A percentile compares a stretch with the other conserved stretches of the same genome.
Conservation (phyloP, 257 asterid species). For the Gardenia jasminoides region DNA sequence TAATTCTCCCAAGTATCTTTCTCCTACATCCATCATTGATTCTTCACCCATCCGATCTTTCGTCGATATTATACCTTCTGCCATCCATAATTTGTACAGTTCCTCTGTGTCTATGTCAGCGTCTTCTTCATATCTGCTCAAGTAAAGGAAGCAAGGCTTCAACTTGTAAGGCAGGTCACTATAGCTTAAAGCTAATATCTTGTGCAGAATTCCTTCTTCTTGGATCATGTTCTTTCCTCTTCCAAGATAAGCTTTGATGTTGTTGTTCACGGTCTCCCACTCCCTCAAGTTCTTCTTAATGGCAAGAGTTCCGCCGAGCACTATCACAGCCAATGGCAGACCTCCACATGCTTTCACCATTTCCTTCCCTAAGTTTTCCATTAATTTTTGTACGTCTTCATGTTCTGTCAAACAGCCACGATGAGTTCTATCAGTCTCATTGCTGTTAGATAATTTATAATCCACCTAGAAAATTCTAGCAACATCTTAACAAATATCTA, state of each 20-base stretch:
- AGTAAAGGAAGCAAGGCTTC: constrained; percentile 15
- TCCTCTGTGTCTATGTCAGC: background rate
- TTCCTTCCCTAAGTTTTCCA: background rate
- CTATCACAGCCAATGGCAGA: constrained; percentile 15
- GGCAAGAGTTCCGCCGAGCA: constrained; percentile 13
- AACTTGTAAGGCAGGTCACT: constrained; percentile 14
- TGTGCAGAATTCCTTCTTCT: background rate
- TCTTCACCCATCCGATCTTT: background rate
- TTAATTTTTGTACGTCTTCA: background rate
- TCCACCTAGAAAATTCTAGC: no score
- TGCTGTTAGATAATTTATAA: no score
- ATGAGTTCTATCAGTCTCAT: no score
- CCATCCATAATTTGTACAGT: constrained; percentile 15
- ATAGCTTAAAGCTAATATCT: constrained; percentile 11
- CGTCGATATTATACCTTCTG: constrained; percentile 4
- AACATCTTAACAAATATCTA: no score
- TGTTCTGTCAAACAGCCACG: background rate
- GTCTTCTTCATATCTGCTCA: constrained; percentile 12
- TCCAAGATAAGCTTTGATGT: background rate
- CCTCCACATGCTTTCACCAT: constrained; percentile 8
- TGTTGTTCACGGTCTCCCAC: constrained; percentile 2
- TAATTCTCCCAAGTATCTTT: constrained; percentile 3
- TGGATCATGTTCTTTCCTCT: background rate
- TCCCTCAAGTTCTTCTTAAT: background rate
- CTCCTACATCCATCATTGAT: constrained; percentile 13